Conservation (phyloP, 129 eudicot species). For the Oenanthe sinensis region DNA sequence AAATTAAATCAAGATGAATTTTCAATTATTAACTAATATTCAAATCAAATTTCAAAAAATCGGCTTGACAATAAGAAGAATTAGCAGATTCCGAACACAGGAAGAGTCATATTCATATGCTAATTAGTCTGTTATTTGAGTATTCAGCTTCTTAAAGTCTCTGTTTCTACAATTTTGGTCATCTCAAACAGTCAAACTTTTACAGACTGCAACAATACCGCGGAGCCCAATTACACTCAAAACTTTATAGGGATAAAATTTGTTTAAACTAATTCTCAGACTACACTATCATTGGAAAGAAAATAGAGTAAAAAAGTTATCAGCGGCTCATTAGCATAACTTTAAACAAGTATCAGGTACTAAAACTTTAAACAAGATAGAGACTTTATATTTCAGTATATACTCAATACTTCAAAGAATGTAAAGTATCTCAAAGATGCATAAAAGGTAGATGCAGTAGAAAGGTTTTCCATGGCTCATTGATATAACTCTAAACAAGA, state of each 20-base stretch:
- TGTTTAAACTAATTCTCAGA: background rate
- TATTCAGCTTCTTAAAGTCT: background rate
- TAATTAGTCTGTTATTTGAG: background rate
- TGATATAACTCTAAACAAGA: background rate
- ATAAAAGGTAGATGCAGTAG: background rate
- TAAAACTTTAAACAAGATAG: background rate
- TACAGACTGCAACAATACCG: background rate
- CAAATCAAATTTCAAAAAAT: background rate
- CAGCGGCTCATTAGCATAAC: background rate
- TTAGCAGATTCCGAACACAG: background rate
- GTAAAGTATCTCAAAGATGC: background rate
- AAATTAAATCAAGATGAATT: background rate
- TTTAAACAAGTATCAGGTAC: background rate
- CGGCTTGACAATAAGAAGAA: background rate
- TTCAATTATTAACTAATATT: background rate
- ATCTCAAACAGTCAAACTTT: background rate
- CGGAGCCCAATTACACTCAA: background rate
- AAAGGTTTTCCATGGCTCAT: background rate
- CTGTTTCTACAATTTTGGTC: background rate
- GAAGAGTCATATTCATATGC: background rate
- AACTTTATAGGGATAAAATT: background rate
- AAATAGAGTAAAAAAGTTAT: background rate
- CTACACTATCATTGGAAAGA: background rate
- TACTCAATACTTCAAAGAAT: background rate
- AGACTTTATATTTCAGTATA: background rate